Conservation (phyloP, 495 filamentous ascomycete genomes). For the Clavariopsis aquatica region DNA sequence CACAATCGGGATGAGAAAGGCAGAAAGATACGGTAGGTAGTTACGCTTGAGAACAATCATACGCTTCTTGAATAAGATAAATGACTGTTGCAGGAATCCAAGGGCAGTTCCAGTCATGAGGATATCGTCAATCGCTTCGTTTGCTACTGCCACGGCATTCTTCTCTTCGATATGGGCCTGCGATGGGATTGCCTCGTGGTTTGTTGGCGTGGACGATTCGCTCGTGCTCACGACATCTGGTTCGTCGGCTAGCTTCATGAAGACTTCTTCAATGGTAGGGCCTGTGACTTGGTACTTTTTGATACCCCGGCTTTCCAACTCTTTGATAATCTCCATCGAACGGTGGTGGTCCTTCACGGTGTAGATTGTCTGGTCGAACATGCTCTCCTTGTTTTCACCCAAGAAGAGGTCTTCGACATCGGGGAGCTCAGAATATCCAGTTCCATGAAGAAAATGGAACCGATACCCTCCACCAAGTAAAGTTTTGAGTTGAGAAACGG, state of each 20-base stretch:
- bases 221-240: background rate
- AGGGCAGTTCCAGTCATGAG: conserved; percentile 57
- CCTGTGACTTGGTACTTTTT: conserved; percentile 75
- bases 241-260: conserved; percentile 78
- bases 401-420: conserved; percentile 53
- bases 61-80: conserved; percentile 77
- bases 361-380: conserved; percentile 69
- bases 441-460: conserved; percentile 64
- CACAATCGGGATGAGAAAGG: conserved; percentile 71
- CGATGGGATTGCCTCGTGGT: background rate
- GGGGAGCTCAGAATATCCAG: conserved; percentile 44
- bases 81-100: conserved; percentile 62
- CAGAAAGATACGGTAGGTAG: conserved; percentile 68
- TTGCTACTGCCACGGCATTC: background rate
- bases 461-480: conserved; percentile 63
- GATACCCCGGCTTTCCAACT: conserved; percentile 62
- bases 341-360: conserved; percentile 61
- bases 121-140: background rate
- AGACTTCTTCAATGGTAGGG: conserved; percentile 86
- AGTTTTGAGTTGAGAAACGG: conserved; percentile 43
- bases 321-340: conserved; percentile 65
- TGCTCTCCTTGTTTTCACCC: conserved; percentile 55
- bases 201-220: background rate
- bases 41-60: conserved; percentile 71
- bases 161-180: conserved; percentile 15